Percentiles rank a stretch among this genome's conserved stretches.
Conservation (phyloP, 495 filamentous ascomycete genomes). For the Daldinia vernicosa region DNA sequence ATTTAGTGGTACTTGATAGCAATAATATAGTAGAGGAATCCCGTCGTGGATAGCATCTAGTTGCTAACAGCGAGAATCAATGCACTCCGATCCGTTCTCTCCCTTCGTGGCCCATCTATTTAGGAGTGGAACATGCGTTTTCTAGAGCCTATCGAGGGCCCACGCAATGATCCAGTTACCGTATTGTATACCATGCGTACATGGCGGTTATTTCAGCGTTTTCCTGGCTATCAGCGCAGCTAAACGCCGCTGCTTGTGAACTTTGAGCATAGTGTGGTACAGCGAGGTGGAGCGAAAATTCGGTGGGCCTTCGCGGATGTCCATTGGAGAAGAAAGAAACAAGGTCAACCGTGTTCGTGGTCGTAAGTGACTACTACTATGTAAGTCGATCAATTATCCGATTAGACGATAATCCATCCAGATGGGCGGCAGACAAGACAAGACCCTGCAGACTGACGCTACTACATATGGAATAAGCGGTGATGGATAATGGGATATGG, state of each 20-base stretch:
- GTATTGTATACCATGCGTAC: not conserved
- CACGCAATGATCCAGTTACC: not conserved
- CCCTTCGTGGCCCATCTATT: not conserved
- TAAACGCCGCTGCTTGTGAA: conserved; percentile 16
- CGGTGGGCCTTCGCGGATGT: conserved; percentile 29
- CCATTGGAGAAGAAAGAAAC: conserved; percentile 37
- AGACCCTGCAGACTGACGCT: conserved; percentile 18
- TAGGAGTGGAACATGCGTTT: not conserved
- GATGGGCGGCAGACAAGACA: conserved; percentile 4
- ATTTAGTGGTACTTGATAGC: conserved; percentile 7
- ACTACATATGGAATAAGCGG: conserved; percentile 24
- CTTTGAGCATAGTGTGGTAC: conserved; percentile 18
- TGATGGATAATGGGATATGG: conserved; percentile 25
- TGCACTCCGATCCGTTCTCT: not conserved
- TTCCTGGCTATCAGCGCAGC: not conserved
- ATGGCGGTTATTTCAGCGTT: not conserved
- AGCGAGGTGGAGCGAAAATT: conserved; percentile 6
- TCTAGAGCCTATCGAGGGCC: not conserved
- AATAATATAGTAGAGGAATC: not conserved
- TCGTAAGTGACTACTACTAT: conserved; percentile 10
- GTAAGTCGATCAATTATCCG: conserved; percentile 15
- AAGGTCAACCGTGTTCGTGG: conserved; percentile 9
- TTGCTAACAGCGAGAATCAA: not conserved
- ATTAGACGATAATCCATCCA: not conserved
- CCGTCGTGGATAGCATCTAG: not conserved